Evolutionary conservation across 2,329 filamentous ascomycete species (phyloP).

Genomic region (Tolypocladium guangdongense): DNA sequence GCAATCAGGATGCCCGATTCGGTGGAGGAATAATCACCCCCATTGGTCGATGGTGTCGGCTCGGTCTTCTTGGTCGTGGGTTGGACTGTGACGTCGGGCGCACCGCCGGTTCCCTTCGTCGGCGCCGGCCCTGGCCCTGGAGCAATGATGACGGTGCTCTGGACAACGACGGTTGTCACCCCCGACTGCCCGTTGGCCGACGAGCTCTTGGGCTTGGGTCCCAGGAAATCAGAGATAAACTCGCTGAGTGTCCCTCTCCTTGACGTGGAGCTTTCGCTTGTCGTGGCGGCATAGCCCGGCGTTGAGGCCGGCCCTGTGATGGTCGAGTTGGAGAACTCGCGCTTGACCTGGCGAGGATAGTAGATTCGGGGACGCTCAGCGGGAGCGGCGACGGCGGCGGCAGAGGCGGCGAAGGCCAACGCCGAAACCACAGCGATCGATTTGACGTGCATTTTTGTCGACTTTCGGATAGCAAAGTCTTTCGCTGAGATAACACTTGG

Average conservation of each 20-base stretch:
- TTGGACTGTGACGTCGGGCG: neutral
- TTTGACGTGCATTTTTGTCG: slow-evolving; percentile 36
- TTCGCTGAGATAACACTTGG: neutral
- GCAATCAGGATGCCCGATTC: slow-evolving; percentile 14
- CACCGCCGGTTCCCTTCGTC: neutral
- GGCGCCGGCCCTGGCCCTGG: neutral
- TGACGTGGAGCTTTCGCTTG: slow-evolving; percentile 4
- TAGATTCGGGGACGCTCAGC: slow-evolving; percentile 41
- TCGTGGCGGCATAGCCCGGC: slow-evolving; percentile 6
- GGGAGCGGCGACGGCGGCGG: slow-evolving; percentile 31
- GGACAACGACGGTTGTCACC: neutral
- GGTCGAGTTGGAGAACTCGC: slow-evolving; percentile 35
- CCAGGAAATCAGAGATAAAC: slow-evolving; percentile 13
- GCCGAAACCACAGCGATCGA: slow-evolving; percentile 31
- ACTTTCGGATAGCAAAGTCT: neutral
- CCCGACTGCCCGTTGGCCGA: neutral
- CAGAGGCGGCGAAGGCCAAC: slow-evolving; percentile 33
- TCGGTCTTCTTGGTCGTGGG: neutral
- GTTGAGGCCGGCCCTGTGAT: slow-evolving; percentile 17
- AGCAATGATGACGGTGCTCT: neutral
- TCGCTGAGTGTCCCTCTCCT: slow-evolving; percentile 11
- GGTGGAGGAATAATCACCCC: no score
- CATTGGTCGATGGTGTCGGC: neutral
- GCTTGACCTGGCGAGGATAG: slow-evolving; percentile 45
- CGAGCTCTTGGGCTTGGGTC: neutral